These are phyloP conservation scores for Suillus americanus DNA, from an alignment of 768 basidiomycete genomes.

Conservation along the genomic window DNA sequence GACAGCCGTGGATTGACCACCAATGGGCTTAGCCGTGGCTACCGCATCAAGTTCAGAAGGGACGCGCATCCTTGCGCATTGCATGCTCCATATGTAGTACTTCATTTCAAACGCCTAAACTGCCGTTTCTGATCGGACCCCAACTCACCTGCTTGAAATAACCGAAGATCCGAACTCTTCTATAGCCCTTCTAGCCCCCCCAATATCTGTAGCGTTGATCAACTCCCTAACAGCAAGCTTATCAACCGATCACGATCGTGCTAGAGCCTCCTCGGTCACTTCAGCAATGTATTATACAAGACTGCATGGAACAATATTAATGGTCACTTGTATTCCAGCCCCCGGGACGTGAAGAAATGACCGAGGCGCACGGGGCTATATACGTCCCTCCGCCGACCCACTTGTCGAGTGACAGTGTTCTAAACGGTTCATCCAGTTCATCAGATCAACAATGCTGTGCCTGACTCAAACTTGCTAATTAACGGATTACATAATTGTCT, in stretches of 20 bases:
- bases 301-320: neutral
- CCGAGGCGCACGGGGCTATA: neutral
- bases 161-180: neutral
- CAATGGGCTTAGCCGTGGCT: neutral
- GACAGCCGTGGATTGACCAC: neutral
- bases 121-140: neutral
- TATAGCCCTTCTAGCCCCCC: neutral
- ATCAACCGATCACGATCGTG: neutral
- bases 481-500: neutral
- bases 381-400: neutral
- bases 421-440: neutral
- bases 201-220: neutral
- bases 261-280: neutral
- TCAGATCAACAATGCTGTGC: neutral
- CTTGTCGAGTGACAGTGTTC: neutral
- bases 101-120: slow-evolving; percentile 1
- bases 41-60: neutral
- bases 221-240: neutral
- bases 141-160: neutral
- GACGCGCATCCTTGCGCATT: neutral
- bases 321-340: neutral
- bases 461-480: neutral
- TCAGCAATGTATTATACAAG: neutral
- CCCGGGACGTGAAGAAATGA: neutral
- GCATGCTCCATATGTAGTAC: neutral